Evolutionary conservation across 176 grass and related monocot species (phyloP), one percentile per base, ranked within the genome.

Genomic region (Ananas comosus): DNA sequence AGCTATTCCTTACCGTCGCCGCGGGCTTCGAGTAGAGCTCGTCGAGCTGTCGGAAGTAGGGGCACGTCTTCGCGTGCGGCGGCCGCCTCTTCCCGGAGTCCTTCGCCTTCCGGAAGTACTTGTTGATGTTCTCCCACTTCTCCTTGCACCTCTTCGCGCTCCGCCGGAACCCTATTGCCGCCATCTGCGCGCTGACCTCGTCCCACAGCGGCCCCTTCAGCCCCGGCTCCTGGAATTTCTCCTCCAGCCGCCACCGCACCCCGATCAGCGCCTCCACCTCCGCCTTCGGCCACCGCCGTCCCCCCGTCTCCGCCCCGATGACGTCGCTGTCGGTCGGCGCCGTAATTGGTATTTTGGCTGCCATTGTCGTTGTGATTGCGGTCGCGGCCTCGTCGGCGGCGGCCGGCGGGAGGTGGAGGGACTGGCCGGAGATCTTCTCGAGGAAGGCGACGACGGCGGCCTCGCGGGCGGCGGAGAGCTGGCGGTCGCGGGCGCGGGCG

Each of bases 101-200:
- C 64, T 91, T 96, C 1, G 88, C 83, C 83, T 91, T 96, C 54
- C 88, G 76, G 81, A 91, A 96, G 71, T 96, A 96, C 73, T 96
- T 96, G 88, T 96, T 96, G 76, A 96, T 96, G 76, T 96, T 96
- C 86, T 96, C 92, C 92, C 92, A 96, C 79, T 96, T 96, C 85
- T 96, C 92, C 81, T 96, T 96, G 88, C 92, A 96, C 9, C 92
- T 56, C 79, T 96, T 91, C 0, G 92, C 78, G 66, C 70, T 96
- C 0, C 92, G 88, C 2, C 78, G 72, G 70, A 88, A 96, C 0
- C 92, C 88, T 33, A 87, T 71, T 59, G 85, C 81, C 14, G 88
- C 50, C 92, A 96, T 96, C 66, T 81, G 79, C 66, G 64, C 9
- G 83, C 92, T 96, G 63, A 96, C 88, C 83, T 96, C 92, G 70